Evolutionary conservation across 495 filamentous ascomycete species (phyloP).

Genomic region (Podospora fimiseda): DNA sequence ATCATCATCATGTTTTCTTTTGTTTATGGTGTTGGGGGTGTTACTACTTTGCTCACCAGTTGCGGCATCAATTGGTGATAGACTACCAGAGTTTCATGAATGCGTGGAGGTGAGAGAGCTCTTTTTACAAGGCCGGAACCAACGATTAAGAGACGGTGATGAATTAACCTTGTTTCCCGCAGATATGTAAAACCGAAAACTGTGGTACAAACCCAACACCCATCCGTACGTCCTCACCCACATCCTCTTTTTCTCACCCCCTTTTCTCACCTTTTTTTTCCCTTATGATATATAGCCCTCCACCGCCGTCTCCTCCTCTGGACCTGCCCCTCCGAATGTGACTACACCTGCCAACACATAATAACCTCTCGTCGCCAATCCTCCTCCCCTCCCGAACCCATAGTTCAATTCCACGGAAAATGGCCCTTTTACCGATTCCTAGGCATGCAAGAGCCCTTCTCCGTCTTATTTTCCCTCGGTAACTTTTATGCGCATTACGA

Average conservation of each 20-base stretch:
- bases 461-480: conserved; percentile 84
- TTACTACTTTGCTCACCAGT: conserved; percentile 44
- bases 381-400: conserved; percentile 45
- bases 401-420: conserved; percentile 98
- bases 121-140: no score
- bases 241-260: conserved; percentile 3
- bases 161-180: no score
- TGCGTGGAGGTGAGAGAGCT: conserved; percentile 73
- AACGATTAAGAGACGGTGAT: no score
- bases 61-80: conserved; percentile 74
- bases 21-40: conserved; percentile 35
- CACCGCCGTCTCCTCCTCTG: conserved; percentile 67
- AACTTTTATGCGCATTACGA: conserved; percentile 84
- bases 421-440: conserved; percentile 91
- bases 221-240: conserved; percentile 45
- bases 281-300: conserved; percentile 41
- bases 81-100: conserved; percentile 79
- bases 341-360: conserved; percentile 97
- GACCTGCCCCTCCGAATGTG: conserved; percentile 86
- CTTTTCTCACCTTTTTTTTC: neutral
- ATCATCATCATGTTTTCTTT: conserved; percentile 18
- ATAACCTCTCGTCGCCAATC: conserved; percentile 67
- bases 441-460: conserved; percentile 91
- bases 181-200: conserved; percentile 80
- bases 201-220: conserved; percentile 51